These are phyloP conservation scores for Castanea sativa DNA, from an alignment of 306 rosid genomes.

Conservation along the genomic window DNA sequence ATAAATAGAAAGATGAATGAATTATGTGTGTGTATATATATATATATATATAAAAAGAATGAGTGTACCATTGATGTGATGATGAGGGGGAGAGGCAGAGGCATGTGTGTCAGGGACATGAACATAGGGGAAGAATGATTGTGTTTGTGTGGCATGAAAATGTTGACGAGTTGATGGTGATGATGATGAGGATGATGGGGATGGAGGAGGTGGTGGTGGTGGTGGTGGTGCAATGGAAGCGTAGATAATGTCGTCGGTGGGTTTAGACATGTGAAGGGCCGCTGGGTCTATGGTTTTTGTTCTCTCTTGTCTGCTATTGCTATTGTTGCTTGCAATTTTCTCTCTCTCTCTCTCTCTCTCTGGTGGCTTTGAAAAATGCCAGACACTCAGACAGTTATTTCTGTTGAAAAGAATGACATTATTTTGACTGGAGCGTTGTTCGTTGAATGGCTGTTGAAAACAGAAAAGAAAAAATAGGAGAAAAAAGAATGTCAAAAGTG, in stretches of 20 bases:
- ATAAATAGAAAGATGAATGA: not conserved
- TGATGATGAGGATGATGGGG: not conserved
- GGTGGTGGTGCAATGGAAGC: conserved; percentile 26
- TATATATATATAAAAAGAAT: not conserved
- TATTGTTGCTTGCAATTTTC: conserved; percentile 35
- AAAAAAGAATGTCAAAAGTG: not conserved
- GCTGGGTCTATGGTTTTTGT: conserved; percentile 52
- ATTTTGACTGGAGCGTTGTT: not conserved
- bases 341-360: not conserved
- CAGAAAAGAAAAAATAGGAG: not conserved
- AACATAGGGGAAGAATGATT: not conserved
- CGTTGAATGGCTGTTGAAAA: not conserved
- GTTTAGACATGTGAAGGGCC: conserved; percentile 63
- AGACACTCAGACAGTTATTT: conserved; percentile 24
- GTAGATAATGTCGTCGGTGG: conserved; percentile 47
- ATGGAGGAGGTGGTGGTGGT: not conserved
- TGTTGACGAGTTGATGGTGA: not conserved
- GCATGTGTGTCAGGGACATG: too few species aligned
- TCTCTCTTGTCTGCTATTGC: conserved; percentile 44
- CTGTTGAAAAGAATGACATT: not conserved
- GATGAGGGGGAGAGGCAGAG: not conserved
- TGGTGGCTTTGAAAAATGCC: not conserved
- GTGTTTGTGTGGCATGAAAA: conserved; percentile 14
- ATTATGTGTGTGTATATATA: not conserved
- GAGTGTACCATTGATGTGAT: not conserved